Evolutionary conservation across 2,329 filamentous ascomycete species (phyloP).

Genomic region (Cryphonectria naterciae): DNA sequence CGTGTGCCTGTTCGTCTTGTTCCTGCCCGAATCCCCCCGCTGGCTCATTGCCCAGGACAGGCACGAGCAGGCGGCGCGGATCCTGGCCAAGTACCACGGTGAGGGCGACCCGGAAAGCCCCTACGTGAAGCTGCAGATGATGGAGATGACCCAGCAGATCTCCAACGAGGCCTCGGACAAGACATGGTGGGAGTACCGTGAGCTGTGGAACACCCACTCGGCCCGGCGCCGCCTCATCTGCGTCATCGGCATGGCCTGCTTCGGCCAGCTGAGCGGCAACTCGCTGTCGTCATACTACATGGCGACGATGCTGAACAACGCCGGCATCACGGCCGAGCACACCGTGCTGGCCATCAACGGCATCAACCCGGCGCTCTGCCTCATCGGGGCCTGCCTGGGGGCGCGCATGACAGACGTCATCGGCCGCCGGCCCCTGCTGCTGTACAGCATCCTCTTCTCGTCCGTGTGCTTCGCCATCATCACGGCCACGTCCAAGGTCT

Average conservation of each 20-base stretch:
- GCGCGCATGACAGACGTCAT: constrained; percentile 59
- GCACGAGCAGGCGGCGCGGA: constrained; percentile 44
- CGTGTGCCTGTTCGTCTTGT: constrained; percentile 47
- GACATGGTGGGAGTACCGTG: constrained; percentile 60
- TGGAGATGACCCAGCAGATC: constrained; percentile 52
- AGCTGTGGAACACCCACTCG: constrained; percentile 53
- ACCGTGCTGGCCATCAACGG: constrained; percentile 55
- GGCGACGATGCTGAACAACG: constrained; percentile 53
- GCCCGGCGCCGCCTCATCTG: constrained; percentile 55
- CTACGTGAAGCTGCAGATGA: constrained; percentile 56
- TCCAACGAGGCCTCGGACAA: constrained; percentile 56
- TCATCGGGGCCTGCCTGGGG: constrained; percentile 55
- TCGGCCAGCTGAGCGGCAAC: constrained; percentile 58
- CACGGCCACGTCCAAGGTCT: constrained; percentile 51
- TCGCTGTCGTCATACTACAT: constrained; percentile 59
- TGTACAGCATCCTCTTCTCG: constrained; percentile 51
- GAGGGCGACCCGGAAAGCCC: constrained; percentile 54
- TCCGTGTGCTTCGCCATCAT: constrained; percentile 54
- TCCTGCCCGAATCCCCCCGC: constrained; percentile 52
- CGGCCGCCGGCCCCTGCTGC: constrained; percentile 59
- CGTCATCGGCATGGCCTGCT: constrained; percentile 55
- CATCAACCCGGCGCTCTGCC: constrained; percentile 58
- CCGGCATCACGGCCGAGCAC: constrained; percentile 54
- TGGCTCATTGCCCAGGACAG: constrained; percentile 50
- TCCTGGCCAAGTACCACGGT: constrained; percentile 55